These are phyloP conservation scores for Dryadomyces quercus-mongolicae DNA, from an alignment of 2,329 filamentous ascomycete genomes.

Conservation along the genomic window DNA sequence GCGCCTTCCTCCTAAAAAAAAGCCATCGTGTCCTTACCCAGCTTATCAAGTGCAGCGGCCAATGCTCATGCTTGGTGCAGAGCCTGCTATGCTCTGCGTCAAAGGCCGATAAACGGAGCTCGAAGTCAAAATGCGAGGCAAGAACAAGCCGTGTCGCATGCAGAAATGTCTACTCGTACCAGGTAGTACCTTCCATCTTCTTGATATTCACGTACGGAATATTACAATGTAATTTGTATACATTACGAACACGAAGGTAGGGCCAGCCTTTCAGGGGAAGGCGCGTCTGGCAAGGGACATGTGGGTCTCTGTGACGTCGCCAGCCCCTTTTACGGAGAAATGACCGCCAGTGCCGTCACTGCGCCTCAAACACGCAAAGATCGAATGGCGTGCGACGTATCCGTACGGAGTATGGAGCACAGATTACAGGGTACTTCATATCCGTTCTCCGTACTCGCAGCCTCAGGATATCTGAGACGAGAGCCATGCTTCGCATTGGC, in stretches of 20 bases:
- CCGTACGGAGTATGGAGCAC: neutral
- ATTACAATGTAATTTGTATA: too few species aligned
- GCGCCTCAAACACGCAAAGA: neutral
- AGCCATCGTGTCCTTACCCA: conserved; percentile 1
- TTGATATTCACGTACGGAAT: neutral
- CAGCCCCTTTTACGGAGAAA: conserved; percentile 3
- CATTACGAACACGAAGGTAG: neutral
- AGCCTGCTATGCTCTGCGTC: neutral
- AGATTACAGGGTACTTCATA: too few species aligned
- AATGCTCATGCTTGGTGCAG: neutral
- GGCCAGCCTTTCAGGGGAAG: neutral
- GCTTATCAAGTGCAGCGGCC: neutral
- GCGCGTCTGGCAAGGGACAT: neutral
- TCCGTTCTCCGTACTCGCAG: neutral
- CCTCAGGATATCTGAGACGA: neutral
- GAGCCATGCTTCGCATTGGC: neutral
- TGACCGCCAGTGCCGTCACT: neutral
- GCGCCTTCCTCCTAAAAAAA: neutral
- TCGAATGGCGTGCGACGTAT: neutral
- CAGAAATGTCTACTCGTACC: neutral
- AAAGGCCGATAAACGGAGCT: neutral
- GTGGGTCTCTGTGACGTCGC: conserved; percentile 2
- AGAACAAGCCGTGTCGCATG: neutral
- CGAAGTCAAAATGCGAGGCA: neutral
- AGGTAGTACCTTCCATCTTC: neutral